Base-by-base conservation (phyloP, 768 basidiomycete genomes). In the Pisolithus sp. region DNA sequence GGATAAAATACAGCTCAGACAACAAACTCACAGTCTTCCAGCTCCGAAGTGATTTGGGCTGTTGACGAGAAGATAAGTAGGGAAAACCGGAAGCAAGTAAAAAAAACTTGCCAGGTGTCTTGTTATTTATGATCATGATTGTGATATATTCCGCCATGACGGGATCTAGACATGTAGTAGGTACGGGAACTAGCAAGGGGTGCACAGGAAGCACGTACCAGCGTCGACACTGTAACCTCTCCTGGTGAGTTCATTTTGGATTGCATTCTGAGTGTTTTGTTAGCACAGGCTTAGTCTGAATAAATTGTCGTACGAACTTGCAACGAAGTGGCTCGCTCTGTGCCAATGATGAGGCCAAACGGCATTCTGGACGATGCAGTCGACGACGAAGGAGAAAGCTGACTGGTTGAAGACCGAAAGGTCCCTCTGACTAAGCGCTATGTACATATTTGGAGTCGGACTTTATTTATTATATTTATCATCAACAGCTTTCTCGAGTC, bases 101-200 rank as follows among this genome's bases (percentile, higher is more conserved):
- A n/a, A 36, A 10, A 24, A 41, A 71, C 83, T 31, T 59, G 85
- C 89, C 79, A 56, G 81, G 68, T 52, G 86, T 84, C 74, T 93
- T 94, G 69, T 89, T 88, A 65, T 94, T 94, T 57, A 93, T 92
- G 44, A 94, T 80, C 92, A 94, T 93, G 53, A 94, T 94, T 18
- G 89, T 91, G 52, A 93, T 91, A 62, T 92, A 94, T 68, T 94
- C 92, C 3, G 91, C 89, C 89, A 93, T 92, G 59, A 92, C 89
- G 13, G 83, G 82, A 68, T 93, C 90, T 89, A 59, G 5, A 52
- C 44, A 48, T 10, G 4, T 6, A 23, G 43, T 62, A 24, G 66
- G 53, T 46, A 41, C 58, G 13, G 48, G 51, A 43, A 43, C 34
- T 18, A 57, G n/a, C 13, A 34, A 17, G 39, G 42, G 34, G 38